phyloP scores from a whole-genome alignment of 768 basidiomycete species.

The Tricholoma matsutake region DNA sequence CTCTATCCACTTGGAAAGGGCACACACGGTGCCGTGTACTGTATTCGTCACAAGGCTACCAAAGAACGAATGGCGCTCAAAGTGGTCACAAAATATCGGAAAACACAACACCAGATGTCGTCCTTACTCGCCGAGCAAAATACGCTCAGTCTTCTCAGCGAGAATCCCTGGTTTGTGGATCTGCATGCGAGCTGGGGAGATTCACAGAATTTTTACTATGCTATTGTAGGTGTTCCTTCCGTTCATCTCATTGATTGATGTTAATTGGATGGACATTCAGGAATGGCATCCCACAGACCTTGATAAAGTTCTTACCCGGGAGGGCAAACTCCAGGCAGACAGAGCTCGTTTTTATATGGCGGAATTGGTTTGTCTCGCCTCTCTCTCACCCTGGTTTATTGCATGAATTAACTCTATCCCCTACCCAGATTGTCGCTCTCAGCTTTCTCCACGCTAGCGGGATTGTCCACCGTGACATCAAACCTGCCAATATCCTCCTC shows the following conservation, averaged over 20 bases:
- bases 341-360: conserved; percentile 3
- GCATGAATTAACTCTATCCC: not conserved
- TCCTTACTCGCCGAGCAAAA: not conserved
- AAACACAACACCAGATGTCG: not conserved
- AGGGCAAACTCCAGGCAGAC: not conserved
- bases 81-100: not conserved
- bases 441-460: not conserved
- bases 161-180: not conserved
- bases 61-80: not conserved
- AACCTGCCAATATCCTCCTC: conserved; percentile 3
- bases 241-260: not conserved
- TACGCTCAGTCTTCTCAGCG: not conserved
- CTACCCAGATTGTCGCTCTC: not conserved
- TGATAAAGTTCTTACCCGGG: not conserved
- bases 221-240: not conserved
- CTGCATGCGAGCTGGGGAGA: not conserved
- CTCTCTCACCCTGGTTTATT: not conserved
- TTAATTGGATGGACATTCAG: not conserved
- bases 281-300: not conserved
- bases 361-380: conserved; percentile 1
- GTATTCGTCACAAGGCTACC: not conserved
- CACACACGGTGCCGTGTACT: not conserved
- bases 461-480: conserved; percentile 3
- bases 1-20: conserved; percentile 1
- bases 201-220: not conserved